phyloP scores from a whole-genome alignment of 352 stramenopile species.

The Blastocystis sp. region DNA sequence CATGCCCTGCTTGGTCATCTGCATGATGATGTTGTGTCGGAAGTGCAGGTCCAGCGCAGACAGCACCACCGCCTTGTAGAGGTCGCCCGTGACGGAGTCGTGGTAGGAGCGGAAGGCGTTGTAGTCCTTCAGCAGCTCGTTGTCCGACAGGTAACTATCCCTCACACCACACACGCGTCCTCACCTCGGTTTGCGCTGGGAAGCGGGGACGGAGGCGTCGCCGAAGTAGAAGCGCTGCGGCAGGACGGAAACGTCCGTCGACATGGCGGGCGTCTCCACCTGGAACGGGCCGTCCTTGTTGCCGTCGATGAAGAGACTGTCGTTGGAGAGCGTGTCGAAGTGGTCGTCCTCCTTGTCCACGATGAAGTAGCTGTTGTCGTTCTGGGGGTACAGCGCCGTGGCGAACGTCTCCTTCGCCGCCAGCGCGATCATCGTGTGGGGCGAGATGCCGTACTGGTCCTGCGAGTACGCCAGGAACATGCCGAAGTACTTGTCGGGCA shows the following conservation, averaged over 20 bases:
- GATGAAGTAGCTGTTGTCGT: conserved; percentile 67
- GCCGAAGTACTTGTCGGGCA: conserved; percentile 68
- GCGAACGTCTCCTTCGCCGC: conserved; percentile 62
- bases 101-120: conserved; percentile 50
- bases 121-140: conserved; percentile 58
- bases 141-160: conserved; percentile 49
- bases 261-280: conserved; percentile 56
- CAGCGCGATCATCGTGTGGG: conserved; percentile 47
- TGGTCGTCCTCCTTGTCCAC: conserved; percentile 44
- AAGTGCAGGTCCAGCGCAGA: conserved; percentile 61
- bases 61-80: conserved; percentile 55
- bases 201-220: neutral
- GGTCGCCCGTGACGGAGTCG: conserved; percentile 47
- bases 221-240: conserved; percentile 61
- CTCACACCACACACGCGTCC: neutral
- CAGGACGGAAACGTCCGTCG: conserved; percentile 57
- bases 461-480: conserved; percentile 61
- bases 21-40: conserved; percentile 63
- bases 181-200: conserved; percentile 24
- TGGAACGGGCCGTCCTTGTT: conserved; percentile 68
- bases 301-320: conserved; percentile 49
- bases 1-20: conserved; percentile 64
- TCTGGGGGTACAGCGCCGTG: conserved; percentile 40
- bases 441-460: conserved; percentile 47
- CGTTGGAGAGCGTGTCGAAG: conserved; percentile 55